Evolutionary conservation across 2,329 filamentous ascomycete genomes (phyloP), one percentile per base, ranked within the genome.

Genomic region (Keithomyces neogunnii): DNA sequence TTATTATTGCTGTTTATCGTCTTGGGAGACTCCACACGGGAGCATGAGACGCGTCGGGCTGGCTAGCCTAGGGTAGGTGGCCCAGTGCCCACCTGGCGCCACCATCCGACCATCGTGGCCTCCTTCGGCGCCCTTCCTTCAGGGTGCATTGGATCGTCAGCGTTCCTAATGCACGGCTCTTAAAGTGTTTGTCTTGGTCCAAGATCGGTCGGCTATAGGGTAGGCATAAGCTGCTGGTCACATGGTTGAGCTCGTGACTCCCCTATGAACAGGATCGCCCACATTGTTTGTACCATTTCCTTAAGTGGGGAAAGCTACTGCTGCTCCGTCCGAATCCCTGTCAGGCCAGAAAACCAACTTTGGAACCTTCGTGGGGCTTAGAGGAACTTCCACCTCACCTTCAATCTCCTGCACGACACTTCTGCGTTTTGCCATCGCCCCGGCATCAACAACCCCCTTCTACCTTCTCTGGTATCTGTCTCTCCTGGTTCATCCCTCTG

Each of bases 331-430:
- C 7, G 48, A 32, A 55, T 51, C 62, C 58, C 54, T 59, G 57
- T 49, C 55, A 55, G 52, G 56, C 53, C 53, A 56, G 52, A 57
- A 55, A 36, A 49, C 44, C 45, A 48, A 54, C 57, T 55, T 54
- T 56, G 55, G 55, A 58, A 56, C 53, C 55, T 55, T 60, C 57
- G 64, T 60, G 60, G 61, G 63, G 60, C 56, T 61, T 65, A 58
- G 65, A 63, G 62, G 67, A 69, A 65, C 67, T 70, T 70, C 68
- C 66, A 70, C 68, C 63, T 71, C 66, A 69, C 64, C 66, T 62
- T 70, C 60, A 68, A 61, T 57, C 11, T 47, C n/a, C 36, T 45
- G 60, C 55, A 55, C 59, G 54, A 59, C 57, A 63, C 54, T 44
- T 52, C 55, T 51, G 49, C 56, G 58, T 54, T 57, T 56, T 57